Evolutionary conservation across 768 basidiomycete genomes (phyloP), one percentile per base, ranked within the genome.

Genomic region (Agaricus subrufescens): DNA sequence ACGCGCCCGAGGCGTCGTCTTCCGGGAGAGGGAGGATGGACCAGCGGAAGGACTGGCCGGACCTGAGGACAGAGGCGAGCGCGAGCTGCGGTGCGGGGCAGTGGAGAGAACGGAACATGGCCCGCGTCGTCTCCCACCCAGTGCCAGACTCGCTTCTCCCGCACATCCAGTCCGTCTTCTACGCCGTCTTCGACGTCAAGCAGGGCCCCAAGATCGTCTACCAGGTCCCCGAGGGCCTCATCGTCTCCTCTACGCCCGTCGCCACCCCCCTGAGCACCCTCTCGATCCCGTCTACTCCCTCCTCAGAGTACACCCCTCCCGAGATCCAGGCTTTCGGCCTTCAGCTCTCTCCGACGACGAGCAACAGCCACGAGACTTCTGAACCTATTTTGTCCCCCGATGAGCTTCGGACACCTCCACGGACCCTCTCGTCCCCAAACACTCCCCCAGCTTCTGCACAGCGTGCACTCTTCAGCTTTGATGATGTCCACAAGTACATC

Each of bases 151-250:
- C 89, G 9, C 93, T 89, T 71, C 78, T 87, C 46, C 90, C 90
- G 38, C 76, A 80, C 50, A 88, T 92, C 55, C 84, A 87, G 62
- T 94, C 92, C 10, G 88, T 96, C 12, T 98, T 98, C 75, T 98
- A 97, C 65, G 88, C 95, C 3, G 85, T 89, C 12, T 98, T 99
- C 67, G 93, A 98, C 71, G 79, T 87, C 38, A 74, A 73, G 4
- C 83, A 88, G 53, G 96, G 97, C 2, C 91, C 94, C 2, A 91
- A 91, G 65, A 89, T 98, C 46, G 85, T 92, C 4, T 89, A 89
- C 64, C 95, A 98, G 71, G 94, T 97, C 6, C 96, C 96, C 1
- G 96, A 97, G 67, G 91, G 86, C 44, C 83, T 94, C 50, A 91
- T 96, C 59, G 80, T 85, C 5, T 59, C 61, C 43, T 50, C 52